Percentiles rank a stretch among this genome's conserved stretches.
Evolutionary conservation across 2,329 filamentous ascomycete genomes (phyloP).

Genomic region (Sarocladium oryzae): DNA sequence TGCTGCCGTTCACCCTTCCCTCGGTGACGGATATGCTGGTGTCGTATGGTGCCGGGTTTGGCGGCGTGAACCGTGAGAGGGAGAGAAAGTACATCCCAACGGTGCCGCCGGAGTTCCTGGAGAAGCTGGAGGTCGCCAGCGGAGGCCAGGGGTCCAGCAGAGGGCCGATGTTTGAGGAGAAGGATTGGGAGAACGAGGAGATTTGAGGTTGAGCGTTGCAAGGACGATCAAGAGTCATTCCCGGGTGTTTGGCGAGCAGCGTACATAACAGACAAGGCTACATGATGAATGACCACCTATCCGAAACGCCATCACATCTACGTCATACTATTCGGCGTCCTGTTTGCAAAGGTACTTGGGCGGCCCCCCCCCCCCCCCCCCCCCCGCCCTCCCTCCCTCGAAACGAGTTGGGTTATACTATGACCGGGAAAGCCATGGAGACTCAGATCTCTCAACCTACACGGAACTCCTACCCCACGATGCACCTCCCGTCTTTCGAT

Average conservation of each 20-base stretch:
- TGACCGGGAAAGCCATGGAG: too few relatives aligned
- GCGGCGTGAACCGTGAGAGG: constrained; percentile 82
- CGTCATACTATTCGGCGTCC: too few relatives aligned
- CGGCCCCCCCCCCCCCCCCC: too few relatives aligned
- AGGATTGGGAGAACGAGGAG: constrained; percentile 63
- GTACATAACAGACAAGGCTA: neutral
- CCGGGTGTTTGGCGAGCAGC: neutral
- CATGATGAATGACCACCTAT: constrained; percentile 3
- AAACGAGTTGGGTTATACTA: too few relatives aligned
- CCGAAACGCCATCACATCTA: too few relatives aligned
- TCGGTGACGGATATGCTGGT: constrained; percentile 97
- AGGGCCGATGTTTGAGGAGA: constrained; percentile 53
- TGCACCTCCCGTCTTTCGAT: too few relatives aligned
- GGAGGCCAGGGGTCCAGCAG: constrained; percentile 27
- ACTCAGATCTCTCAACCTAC: too few relatives aligned
- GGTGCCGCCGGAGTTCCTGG: constrained; percentile 86
- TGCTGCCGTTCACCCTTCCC: constrained; percentile 91
- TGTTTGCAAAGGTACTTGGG: too few relatives aligned
- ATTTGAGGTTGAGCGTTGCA: constrained; percentile 27
- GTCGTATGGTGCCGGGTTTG: constrained; percentile 89
- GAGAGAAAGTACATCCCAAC: constrained; percentile 95
- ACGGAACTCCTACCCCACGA: too few relatives aligned
- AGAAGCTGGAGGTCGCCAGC: constrained; percentile 66
- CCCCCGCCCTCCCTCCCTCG: too few relatives aligned
- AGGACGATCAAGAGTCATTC: neutral